Conservation (phyloP, 1,139 yeast genomes). For the Spencermartinsiella ligniputridi region DNA sequence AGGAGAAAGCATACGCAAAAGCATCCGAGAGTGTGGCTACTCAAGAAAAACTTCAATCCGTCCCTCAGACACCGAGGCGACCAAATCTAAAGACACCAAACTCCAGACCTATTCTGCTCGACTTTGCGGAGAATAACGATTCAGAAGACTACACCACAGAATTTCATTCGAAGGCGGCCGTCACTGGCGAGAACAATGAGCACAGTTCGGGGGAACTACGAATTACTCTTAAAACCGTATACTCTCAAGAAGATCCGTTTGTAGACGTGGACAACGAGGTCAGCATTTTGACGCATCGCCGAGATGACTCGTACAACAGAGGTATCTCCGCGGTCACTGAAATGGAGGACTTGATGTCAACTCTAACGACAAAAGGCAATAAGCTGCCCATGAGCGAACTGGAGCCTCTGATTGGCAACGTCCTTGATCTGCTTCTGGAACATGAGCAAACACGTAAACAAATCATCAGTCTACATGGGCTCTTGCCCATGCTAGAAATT, state of each 20-base stretch:
- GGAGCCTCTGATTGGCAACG: constrained; percentile 4
- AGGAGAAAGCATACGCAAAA: neutral
- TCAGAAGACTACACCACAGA: constrained; percentile 20
- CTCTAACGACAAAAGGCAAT: constrained; percentile 15
- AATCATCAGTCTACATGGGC: constrained; percentile 47
- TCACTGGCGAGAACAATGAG: neutral
- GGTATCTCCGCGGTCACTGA: constrained; percentile 2
- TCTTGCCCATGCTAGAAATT: constrained; percentile 46
- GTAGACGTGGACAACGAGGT: neutral
- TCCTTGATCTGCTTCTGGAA: constrained; percentile 36
- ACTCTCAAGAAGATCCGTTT: neutral
- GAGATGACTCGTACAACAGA: neutral
- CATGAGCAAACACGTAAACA: constrained; percentile 28
- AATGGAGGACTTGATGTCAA: constrained; percentile 18
- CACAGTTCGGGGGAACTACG: neutral
- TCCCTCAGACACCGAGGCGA: neutral
- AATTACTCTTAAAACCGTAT: neutral
- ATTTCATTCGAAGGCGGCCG: constrained; percentile 11
- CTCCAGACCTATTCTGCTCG: neutral
- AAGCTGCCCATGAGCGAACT: constrained; percentile 8
- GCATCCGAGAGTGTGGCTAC: neutral
- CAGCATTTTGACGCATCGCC: neutral
- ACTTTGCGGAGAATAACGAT: constrained; percentile 20
- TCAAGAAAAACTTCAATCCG: neutral
- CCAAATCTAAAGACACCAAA: neutral